Percentiles rank a stretch among this genome's conserved stretches.
These are phyloP conservation scores for Fusarium palustre DNA, from an alignment of 2,329 filamentous ascomycete species.

Conservation along the genomic window DNA sequence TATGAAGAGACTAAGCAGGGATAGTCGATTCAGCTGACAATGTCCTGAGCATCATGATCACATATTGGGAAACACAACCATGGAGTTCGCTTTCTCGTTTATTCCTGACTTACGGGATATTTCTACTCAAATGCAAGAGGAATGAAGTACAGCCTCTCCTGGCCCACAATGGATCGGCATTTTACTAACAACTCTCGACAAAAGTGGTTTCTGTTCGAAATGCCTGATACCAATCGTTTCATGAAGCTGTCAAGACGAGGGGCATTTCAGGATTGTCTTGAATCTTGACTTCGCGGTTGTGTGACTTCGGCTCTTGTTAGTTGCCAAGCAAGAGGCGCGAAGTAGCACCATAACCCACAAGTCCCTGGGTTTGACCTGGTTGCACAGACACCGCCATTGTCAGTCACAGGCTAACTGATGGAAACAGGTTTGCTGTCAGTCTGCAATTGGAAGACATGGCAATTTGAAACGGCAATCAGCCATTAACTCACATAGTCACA, in stretches of 20 bases:
- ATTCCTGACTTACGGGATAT: constrained; percentile 22
- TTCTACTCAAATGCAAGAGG: neutral
- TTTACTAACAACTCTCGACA: constrained; percentile 7
- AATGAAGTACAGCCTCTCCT: neutral
- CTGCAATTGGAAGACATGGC: constrained; percentile 18
- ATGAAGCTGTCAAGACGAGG: constrained; percentile 12
- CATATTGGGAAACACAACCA: constrained; percentile 18
- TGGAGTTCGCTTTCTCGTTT: constrained; percentile 32
- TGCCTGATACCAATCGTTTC: constrained; percentile 29
- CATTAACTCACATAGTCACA: constrained; percentile 7
- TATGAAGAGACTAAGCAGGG: constrained; percentile 38
- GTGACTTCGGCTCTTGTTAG: constrained; percentile 31
- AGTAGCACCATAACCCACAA: constrained; percentile 27
- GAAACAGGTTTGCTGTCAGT: constrained; percentile 31
- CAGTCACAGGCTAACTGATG: constrained; percentile 35
- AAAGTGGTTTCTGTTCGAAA: constrained; percentile 1
- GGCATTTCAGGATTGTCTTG: constrained; percentile 2
- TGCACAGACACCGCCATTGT: constrained; percentile 39
- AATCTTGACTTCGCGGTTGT: constrained; percentile 16
- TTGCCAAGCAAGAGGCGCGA: constrained; percentile 23
- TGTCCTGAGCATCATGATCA: constrained; percentile 23
- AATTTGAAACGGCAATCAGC: constrained; percentile 12
- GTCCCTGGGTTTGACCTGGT: constrained; percentile 28
- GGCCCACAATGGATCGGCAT: constrained; percentile 27
- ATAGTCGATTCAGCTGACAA: constrained; percentile 33